These are phyloP conservation scores for Lenwebbia sp. DNA, from an alignment of 345 rosid genomes.

Conservation along the genomic window DNA sequence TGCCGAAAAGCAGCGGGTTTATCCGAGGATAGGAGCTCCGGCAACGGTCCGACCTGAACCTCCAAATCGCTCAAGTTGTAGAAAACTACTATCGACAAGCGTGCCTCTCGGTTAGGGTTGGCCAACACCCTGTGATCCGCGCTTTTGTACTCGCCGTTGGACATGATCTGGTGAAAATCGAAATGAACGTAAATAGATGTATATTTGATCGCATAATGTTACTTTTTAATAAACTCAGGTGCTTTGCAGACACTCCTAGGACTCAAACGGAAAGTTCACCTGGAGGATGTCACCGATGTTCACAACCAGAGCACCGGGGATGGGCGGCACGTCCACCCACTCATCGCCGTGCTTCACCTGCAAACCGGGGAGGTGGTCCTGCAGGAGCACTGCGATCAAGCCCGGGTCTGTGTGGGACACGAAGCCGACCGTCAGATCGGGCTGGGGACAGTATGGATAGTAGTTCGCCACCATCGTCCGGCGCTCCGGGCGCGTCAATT, in stretches of 20 bases:
- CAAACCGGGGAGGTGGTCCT: slow-evolving; percentile 32
- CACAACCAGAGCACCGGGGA: slow-evolving; percentile 34
- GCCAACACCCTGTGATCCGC: slow-evolving; percentile 40
- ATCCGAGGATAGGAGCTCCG: slow-evolving; percentile 19
- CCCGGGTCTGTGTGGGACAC: slow-evolving; percentile 35
- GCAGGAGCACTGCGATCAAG: slow-evolving; percentile 29
- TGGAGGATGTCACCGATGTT: slow-evolving; percentile 40
- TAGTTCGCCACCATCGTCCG: slow-evolving; percentile 34
- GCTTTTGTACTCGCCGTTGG: slow-evolving; percentile 36
- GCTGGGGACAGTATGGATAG: slow-evolving; percentile 46
- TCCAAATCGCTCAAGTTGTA: slow-evolving; percentile 15
- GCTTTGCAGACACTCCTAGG: not conserved
- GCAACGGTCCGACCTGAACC: slow-evolving; percentile 18
- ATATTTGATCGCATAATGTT: not conserved
- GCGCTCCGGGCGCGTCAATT: slow-evolving; percentile 18
- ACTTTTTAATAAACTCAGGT: not conserved
- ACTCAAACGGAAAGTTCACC: slow-evolving; percentile 8
- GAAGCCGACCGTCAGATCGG: slow-evolving; percentile 35
- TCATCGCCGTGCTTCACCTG: slow-evolving; percentile 30
- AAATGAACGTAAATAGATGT: not conserved
- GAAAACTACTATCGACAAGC: slow-evolving; percentile 29
- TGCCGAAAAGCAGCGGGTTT: slow-evolving; percentile 22
- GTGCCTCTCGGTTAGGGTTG: slow-evolving; percentile 11
- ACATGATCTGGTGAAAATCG: slow-evolving; percentile 16
- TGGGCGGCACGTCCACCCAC: slow-evolving; percentile 38